Conservation (phyloP, 2,329 filamentous ascomycete genomes). For the Penicillium verrucosum region DNA sequence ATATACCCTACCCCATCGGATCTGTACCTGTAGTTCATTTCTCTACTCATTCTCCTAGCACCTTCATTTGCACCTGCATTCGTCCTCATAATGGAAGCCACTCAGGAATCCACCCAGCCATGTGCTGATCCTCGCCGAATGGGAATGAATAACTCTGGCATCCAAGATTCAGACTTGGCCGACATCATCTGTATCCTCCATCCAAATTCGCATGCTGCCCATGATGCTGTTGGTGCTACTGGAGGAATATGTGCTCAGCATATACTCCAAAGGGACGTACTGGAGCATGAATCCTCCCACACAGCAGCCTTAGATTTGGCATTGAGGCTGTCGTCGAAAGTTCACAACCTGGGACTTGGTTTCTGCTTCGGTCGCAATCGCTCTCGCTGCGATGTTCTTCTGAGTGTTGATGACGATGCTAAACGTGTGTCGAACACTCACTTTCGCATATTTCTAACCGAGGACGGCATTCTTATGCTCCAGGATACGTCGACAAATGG, state of each 20-base stretch:
- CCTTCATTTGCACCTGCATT: constrained; percentile 5
- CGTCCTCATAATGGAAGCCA: constrained; percentile 41
- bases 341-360: constrained; percentile 67
- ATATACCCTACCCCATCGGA: constrained; percentile 23
- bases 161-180: constrained; percentile 76
- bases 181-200: constrained; percentile 89
- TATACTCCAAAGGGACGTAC: constrained; percentile 53
- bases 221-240: constrained; percentile 63
- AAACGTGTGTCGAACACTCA: constrained; percentile 89
- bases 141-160: constrained; percentile 76
- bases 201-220: constrained; percentile 70
- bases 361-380: constrained; percentile 83
- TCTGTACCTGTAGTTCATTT: constrained; percentile 17
- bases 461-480: constrained; percentile 83
- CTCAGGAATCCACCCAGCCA: constrained; percentile 69
- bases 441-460: constrained; percentile 88
- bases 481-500: constrained; percentile 96
- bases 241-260: constrained; percentile 54
- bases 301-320: constrained; percentile 61
- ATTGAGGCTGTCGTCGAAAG: constrained; percentile 69
- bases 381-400: constrained; percentile 66
- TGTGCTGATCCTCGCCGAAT: constrained; percentile 75
- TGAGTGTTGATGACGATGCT: constrained; percentile 65
- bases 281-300: constrained; percentile 41
- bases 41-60: constrained; percentile 13